Evolutionary conservation across 306 rosid species (phyloP).

Genomic region (Clitoria ternatea): DNA sequence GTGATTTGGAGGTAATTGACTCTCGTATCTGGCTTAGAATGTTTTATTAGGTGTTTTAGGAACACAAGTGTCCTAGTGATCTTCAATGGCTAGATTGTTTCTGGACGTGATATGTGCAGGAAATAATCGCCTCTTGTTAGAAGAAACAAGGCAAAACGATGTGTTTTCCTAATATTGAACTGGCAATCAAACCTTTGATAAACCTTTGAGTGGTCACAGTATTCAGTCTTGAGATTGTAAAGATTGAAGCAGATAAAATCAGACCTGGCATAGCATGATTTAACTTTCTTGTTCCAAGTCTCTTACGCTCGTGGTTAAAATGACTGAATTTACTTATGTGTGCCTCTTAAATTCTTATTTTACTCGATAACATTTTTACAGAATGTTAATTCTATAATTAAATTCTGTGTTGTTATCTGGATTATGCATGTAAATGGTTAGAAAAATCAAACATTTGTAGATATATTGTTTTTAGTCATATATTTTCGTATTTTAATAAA

Average conservation of each 20-base stretch:
- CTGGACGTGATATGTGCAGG: slow-evolving; percentile 43
- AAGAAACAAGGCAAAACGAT: slow-evolving; percentile 16
- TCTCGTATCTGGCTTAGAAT: slow-evolving; percentile 28
- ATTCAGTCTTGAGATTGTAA: slow-evolving; percentile 5
- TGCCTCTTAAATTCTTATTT: no score
- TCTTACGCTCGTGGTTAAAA: no score
- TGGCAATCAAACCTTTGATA: slow-evolving; percentile 7
- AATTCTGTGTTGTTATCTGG: no score
- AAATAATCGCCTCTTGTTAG: slow-evolving; percentile 18
- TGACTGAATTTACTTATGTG: no score
- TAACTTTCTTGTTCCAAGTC: neutral
- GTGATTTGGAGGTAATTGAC: slow-evolving; percentile 40
- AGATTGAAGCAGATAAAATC: neutral
- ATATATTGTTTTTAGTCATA: no score
- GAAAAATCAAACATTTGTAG: no score
- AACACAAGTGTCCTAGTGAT: slow-evolving; percentile 18
- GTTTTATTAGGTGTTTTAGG: slow-evolving; percentile 43
- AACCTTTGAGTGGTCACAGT: neutral
- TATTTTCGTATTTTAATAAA: no score
- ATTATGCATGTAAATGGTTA: no score
- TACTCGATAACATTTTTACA: no score
- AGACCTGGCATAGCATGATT: neutral
- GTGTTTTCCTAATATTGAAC: neutral
- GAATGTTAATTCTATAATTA: no score
- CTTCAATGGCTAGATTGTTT: slow-evolving; percentile 21